phyloP scores from a whole-genome alignment of 2,329 filamentous ascomycete genomes.

The Alternaria sp. region DNA sequence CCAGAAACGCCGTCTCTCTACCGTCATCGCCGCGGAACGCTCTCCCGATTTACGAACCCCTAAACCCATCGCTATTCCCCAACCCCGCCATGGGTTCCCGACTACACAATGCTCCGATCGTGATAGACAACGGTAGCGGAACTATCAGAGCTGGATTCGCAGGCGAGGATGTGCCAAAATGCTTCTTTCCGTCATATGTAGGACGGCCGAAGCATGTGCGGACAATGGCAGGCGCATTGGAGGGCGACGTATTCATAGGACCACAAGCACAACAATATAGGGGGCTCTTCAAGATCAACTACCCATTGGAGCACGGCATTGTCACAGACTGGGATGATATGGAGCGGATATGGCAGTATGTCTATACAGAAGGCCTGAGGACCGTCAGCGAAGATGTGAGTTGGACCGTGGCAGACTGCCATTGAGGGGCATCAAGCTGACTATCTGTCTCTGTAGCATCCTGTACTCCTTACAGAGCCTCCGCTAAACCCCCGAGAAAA shows the following conservation, averaged over 20 bases:
- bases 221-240: constrained; percentile 92
- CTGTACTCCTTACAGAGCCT: constrained; percentile 93
- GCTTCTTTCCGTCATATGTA: constrained; percentile 96
- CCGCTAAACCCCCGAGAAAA: constrained; percentile 95
- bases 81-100: constrained; percentile 64
- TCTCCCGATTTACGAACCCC: neutral
- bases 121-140: constrained; percentile 98
- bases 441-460: constrained; percentile 66
- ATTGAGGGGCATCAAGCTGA: constrained; percentile 20
- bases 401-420: constrained; percentile 12
- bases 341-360: constrained; percentile 99
- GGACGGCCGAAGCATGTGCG: constrained; percentile 93
- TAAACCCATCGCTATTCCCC: neutral
- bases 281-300: constrained; percentile 92
- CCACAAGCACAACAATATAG: constrained; percentile 88
- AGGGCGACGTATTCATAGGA: constrained; percentile 97
- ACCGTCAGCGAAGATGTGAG: constrained; percentile 93
- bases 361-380: constrained; percentile 95
- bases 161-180: constrained; percentile 93
- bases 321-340: constrained; percentile 99
- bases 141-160: constrained; percentile 97
- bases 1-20: neutral
- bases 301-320: constrained; percentile 95
- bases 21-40: neutral
- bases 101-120: constrained; percentile 96